These are phyloP conservation scores for Alloascoidea africana DNA, from an alignment of 805 yeast genomes.

Conservation along the genomic window DNA sequence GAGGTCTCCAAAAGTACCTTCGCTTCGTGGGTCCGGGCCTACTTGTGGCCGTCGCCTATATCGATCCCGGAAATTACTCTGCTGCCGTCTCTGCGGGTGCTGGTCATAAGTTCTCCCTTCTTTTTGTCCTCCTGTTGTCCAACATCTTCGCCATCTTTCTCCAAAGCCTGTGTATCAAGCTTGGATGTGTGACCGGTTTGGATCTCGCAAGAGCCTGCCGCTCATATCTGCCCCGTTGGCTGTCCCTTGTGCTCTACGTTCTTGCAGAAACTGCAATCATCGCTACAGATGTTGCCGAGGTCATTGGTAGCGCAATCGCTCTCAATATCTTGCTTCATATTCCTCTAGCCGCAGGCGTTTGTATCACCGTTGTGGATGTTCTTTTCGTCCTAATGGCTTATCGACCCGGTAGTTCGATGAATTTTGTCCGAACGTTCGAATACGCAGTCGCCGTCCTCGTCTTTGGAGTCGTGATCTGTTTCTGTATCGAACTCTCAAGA, in stretches of 20 bases:
- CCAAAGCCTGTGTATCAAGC: slow-evolving; percentile 71
- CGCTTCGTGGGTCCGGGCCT: slow-evolving; percentile 87
- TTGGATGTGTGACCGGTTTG: slow-evolving; percentile 89
- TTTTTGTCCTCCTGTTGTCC: slow-evolving; percentile 66
- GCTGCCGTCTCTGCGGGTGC: slow-evolving; percentile 94
- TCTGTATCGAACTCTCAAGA: slow-evolving; percentile 59
- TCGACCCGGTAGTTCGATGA: slow-evolving; percentile 71
- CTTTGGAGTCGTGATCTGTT: slow-evolving; percentile 72
- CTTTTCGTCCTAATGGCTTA: slow-evolving; percentile 77
- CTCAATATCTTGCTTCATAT: slow-evolving; percentile 67
- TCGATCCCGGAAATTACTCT: slow-evolving; percentile 97
- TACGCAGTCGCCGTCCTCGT: slow-evolving; percentile 67
- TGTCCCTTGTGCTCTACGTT: slow-evolving; percentile 38
- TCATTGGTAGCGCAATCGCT: slow-evolving; percentile 94
- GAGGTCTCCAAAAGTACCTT: slow-evolving; percentile 28
- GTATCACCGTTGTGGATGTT: slow-evolving; percentile 77
- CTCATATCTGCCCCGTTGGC: slow-evolving; percentile 46
- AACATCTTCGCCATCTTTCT: slow-evolving; percentile 78
- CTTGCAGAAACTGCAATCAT: slow-evolving; percentile 85
- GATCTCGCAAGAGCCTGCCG: slow-evolving; percentile 84
- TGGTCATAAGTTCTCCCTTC: slow-evolving; percentile 60
- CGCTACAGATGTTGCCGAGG: slow-evolving; percentile 94
- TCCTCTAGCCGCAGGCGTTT: slow-evolving; percentile 73
- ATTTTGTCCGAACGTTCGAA: slow-evolving; percentile 67
- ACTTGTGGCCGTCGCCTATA: slow-evolving; percentile 88